phyloP scores from a whole-genome alignment of 2,329 filamentous ascomycete species.

The Cyclaneusma minus region DNA sequence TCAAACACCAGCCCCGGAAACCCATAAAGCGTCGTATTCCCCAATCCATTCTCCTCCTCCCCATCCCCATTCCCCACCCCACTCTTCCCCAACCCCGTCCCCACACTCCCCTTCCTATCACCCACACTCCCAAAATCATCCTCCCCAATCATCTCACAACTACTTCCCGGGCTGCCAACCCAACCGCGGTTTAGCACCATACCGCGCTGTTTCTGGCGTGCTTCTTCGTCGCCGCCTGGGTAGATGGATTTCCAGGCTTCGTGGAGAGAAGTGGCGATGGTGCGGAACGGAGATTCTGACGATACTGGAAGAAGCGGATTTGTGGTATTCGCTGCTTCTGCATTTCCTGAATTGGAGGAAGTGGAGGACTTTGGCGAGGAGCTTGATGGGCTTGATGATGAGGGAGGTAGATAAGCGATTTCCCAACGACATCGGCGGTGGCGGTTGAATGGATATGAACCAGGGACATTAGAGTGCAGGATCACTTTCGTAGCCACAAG shows the following conservation, averaged over 20 bases:
- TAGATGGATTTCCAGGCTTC: conserved; percentile 56
- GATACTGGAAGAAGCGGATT: too few species aligned
- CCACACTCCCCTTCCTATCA: conserved; percentile 64
- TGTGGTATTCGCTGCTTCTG: too few species aligned
- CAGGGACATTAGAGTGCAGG: conserved; percentile 85
- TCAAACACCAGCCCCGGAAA: conserved; percentile 93
- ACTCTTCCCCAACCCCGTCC: too few species aligned
- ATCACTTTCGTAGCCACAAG: conserved; percentile 85
- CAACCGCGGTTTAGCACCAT: conserved; percentile 88
- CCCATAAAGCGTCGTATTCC: conserved; percentile 75
- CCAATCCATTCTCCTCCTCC: conserved; percentile 38
- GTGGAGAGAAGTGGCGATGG: conserved; percentile 53
- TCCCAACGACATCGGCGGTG: conserved; percentile 84
- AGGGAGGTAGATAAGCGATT: conserved; percentile 41
- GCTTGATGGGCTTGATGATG: conserved; percentile 24
- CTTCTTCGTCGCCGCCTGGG: conserved; percentile 34
- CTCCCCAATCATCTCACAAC: conserved; percentile 71
- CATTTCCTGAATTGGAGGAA: too few species aligned
- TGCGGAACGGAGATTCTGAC: conserved; percentile 56
- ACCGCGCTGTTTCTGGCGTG: conserved; percentile 39
- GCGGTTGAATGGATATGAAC: conserved; percentile 92
- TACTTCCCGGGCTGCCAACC: conserved; percentile 83
- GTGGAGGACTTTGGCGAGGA: conserved; percentile 19
- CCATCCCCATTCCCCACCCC: conserved; percentile 24
- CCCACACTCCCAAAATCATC: too few species aligned